Evolutionary conservation across 495 filamentous ascomycete genomes (phyloP), one percentile per base, ranked within the genome.

Genomic region (Hyaloscypha variabilis): DNA sequence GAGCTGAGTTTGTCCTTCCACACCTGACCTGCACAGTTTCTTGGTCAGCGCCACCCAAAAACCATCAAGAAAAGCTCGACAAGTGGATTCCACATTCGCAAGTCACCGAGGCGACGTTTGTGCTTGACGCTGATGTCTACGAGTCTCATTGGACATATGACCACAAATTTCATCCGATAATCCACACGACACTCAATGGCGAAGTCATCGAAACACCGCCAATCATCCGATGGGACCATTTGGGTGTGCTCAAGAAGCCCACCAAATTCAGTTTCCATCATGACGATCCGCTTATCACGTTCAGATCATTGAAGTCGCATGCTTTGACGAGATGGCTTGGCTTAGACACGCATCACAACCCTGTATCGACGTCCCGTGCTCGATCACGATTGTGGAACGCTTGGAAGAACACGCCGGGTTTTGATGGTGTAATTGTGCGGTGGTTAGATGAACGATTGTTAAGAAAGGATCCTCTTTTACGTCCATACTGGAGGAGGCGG

Each of bases 361-460:
- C 81, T 3, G 77, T 86, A 0, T 87, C 87, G 0, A 88, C 85
- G 6, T 85, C 85, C 28, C 78, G 77, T 49, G 79, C 84, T 65
- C 78, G 87, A 23, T 88, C 87, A 0, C 71, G 86, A 70, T 80
- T 90, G 31, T 90, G 87, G 87, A 85, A 85, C 62, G 78, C 81
- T 6, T 90, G 87, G 87, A 87, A 87, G 64, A 81, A 82, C n/a
- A 77, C 78, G 2, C 74, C 76, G 24, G 81, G 83, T 26, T 77
- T 89, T 13, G 87, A 90, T 61, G 87, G 82, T 21, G 81, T 89
- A n/a, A 80, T 81, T 31, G 79, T 85, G 25, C 79, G 86, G 63
- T 88, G 85, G 85, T 80, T 89, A 70, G 87, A 90, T 68, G 87
- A 90, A 69, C 76, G 78, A 28, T 76, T 87, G 13, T 72, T 90